Percentiles rank a stretch among this genome's conserved stretches.
These are phyloP conservation scores for Fusarium sp. DNA, from an alignment of 2,329 filamentous ascomycete genomes.

Conservation along the genomic window DNA sequence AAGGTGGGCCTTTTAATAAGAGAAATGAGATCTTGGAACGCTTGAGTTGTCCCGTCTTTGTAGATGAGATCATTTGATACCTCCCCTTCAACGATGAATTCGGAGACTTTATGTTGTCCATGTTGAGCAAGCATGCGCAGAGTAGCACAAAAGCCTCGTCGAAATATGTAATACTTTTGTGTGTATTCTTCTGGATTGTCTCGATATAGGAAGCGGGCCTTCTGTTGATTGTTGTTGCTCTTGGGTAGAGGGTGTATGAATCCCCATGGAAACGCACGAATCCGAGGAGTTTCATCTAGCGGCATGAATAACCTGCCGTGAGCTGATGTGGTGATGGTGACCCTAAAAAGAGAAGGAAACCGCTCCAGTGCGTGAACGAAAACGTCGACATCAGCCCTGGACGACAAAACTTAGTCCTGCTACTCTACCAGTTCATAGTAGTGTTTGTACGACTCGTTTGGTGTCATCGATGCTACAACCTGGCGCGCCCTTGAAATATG, in stretches of 20 bases:
- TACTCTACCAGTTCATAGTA: constrained; percentile 50
- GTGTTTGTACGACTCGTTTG: constrained; percentile 35
- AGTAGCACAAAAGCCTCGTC: constrained; percentile 49
- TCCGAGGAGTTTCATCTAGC: constrained; percentile 56
- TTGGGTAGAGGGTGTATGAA: constrained; percentile 54
- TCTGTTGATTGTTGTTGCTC: background rate
- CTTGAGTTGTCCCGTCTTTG: no score
- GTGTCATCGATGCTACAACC: background rate
- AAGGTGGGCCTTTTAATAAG: background rate
- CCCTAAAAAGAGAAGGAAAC: constrained; percentile 50
- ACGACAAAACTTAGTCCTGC: constrained; percentile 47
- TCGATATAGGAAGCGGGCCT: constrained; percentile 3
- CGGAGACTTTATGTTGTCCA: constrained; percentile 40
- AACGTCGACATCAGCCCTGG: constrained; percentile 45
- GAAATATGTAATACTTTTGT: constrained; percentile 8
- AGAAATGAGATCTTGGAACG: background rate
- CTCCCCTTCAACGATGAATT: background rate
- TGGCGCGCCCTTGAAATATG: background rate
- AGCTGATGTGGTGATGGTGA: constrained; percentile 55
- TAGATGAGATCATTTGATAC: background rate
- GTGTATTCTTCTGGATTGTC: background rate
- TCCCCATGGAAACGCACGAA: constrained; percentile 52
- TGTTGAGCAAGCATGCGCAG: constrained; percentile 42
- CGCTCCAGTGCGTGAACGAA: constrained; percentile 49
- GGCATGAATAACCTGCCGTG: constrained; percentile 53